Evolutionary conservation across 495 filamentous ascomycete species (phyloP).

Genomic region (Aspergillus indologenus): DNA sequence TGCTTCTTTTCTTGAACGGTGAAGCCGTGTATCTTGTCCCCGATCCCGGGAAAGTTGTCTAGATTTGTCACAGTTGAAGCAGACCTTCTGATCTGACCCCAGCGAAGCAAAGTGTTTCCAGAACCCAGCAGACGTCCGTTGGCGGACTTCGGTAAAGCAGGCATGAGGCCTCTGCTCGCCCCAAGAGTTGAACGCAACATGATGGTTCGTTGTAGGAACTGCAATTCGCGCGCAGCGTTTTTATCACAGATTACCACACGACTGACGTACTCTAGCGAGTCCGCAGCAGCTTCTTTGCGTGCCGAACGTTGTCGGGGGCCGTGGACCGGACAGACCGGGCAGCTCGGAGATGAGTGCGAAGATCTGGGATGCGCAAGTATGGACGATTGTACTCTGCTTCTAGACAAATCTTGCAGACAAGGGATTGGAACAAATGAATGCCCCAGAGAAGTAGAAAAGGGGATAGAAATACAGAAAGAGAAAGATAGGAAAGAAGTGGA

Average conservation of each 20-base stretch:
- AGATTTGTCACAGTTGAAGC: constrained; percentile 71
- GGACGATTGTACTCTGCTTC: not conserved
- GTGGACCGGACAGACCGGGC: constrained; percentile 13
- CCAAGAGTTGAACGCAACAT: constrained; percentile 40
- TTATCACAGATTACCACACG: not conserved
- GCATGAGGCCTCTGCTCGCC: constrained; percentile 26
- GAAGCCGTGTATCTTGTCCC: constrained; percentile 88
- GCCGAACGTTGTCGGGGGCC: constrained; percentile 8
- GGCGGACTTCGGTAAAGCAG: constrained; percentile 23
- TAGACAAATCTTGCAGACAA: not conserved
- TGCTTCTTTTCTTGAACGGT: constrained; percentile 83
- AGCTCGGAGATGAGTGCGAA: constrained; percentile 10
- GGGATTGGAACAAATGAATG: not conserved
- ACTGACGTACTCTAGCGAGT: not conserved
- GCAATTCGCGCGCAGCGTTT: not conserved
- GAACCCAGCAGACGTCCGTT: constrained; percentile 21
- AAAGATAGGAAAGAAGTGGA: not conserved
- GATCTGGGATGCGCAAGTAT: not conserved
- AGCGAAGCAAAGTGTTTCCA: constrained; percentile 34
- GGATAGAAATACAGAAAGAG: not conserved
- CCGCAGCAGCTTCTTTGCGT: constrained; percentile 3
- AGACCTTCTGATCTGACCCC: constrained; percentile 44
- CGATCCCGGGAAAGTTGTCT: constrained; percentile 66
- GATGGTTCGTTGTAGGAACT: not conserved
- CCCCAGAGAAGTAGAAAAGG: constrained; percentile 1